These are phyloP conservation scores for Aspergillus egyptiacus DNA, from an alignment of 495 filamentous ascomycete genomes.

Conservation along the genomic window DNA sequence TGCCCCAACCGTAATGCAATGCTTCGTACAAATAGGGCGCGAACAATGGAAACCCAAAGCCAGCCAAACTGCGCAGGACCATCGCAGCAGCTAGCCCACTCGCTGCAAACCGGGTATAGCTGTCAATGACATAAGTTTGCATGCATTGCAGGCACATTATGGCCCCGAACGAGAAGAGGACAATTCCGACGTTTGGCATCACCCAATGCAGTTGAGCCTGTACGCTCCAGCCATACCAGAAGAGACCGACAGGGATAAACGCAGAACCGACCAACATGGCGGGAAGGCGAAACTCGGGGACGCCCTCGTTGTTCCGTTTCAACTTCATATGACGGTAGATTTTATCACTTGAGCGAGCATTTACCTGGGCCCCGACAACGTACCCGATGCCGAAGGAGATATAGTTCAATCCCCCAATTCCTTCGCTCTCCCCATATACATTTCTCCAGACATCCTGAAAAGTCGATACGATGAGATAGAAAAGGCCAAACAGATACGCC, in stretches of 20 bases:
- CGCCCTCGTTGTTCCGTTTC: neutral
- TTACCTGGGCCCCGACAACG: neutral
- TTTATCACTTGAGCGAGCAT: neutral
- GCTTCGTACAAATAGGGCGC: conserved; percentile 54
- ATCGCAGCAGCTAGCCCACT: conserved; percentile 59
- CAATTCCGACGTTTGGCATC: conserved; percentile 56
- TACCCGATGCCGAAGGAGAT: neutral
- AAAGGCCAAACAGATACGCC: conserved; percentile 6
- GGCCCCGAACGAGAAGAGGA: conserved; percentile 48
- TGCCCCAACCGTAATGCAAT: conserved; percentile 55
- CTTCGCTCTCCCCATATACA: neutral
- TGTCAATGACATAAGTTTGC: conserved; percentile 31
- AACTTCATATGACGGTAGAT: neutral
- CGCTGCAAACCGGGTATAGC: conserved; percentile 67
- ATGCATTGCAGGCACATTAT: conserved; percentile 62
- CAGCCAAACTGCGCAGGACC: conserved; percentile 58
- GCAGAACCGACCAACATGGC: conserved; percentile 49
- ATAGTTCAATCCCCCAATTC: neutral
- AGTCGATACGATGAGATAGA: conserved; percentile 9
- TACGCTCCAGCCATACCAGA: conserved; percentile 61
- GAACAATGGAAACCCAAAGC: conserved; percentile 71
- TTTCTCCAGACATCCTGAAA: neutral
- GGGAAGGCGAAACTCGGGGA: conserved; percentile 44
- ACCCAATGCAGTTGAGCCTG: conserved; percentile 44
- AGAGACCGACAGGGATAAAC: conserved; percentile 51